phyloP scores from a whole-genome alignment of 164 flowering plant species.

The Hamamelis virginiana region DNA sequence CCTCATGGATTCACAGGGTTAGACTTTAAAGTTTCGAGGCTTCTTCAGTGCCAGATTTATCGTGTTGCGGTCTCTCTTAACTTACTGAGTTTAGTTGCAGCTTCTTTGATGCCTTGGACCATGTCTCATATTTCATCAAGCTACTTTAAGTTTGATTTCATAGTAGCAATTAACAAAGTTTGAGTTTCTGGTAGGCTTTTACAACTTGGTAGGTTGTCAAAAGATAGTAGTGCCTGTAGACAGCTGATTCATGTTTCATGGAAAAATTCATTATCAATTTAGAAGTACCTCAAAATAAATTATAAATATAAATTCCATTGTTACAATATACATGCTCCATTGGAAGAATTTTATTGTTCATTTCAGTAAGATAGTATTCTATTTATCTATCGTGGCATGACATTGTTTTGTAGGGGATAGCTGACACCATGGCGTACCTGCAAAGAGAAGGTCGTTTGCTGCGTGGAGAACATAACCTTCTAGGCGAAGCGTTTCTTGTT shows the following conservation, averaged over 20 bases:
- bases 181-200: background rate
- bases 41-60: too few species aligned
- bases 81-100: background rate
- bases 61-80: too few species aligned
- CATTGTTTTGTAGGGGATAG: slow-evolving; percentile 65
- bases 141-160: background rate
- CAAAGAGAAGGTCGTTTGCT: slow-evolving; percentile 81
- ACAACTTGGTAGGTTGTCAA: background rate
- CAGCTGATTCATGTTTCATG: background rate
- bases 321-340: background rate
- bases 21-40: too few species aligned
- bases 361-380: background rate
- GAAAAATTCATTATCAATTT: background rate
- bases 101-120: slow-evolving; percentile 1
- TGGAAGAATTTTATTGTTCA: background rate
- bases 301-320: background rate
- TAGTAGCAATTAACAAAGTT: background rate
- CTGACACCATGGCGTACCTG: slow-evolving; percentile 81
- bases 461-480: slow-evolving; percentile 90
- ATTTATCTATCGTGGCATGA: background rate
- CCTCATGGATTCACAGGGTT: too few species aligned
- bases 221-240: background rate
- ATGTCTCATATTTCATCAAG: background rate
- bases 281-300: too few species aligned
- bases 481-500: slow-evolving; percentile 95